Percentiles rank a stretch among this genome's conserved stretches.
Evolutionary conservation across 169 alveolate species (phyloP).

Genomic region (Perkinsus marinus): DNA sequence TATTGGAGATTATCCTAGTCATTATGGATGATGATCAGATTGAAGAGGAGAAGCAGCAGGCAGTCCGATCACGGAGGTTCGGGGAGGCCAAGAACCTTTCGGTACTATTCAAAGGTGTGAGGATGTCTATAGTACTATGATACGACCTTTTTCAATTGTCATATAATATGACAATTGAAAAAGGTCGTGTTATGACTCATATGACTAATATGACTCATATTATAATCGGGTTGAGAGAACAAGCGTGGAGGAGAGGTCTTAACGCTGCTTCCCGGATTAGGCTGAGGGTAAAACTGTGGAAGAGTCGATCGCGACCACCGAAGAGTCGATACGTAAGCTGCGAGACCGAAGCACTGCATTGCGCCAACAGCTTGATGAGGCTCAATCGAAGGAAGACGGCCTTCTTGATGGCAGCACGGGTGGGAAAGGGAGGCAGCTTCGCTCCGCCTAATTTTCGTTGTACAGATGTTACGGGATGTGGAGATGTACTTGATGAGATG

Average conservation of each 20-base stretch:
- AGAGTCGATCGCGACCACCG: not conserved
- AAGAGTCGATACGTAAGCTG: not conserved
- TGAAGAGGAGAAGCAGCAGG: not conserved
- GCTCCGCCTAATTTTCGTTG: not conserved
- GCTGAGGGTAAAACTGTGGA: not conserved
- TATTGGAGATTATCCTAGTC: too few species aligned
- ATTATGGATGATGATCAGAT: not conserved
- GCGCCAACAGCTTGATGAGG: not conserved
- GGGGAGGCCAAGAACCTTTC: not conserved
- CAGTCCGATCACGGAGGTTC: not conserved
- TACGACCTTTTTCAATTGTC: too few species aligned
- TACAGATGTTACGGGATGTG: not conserved
- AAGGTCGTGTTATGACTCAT: not conserved
- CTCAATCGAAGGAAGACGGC: not conserved
- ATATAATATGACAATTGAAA: too few species aligned
- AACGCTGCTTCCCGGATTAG: not conserved
- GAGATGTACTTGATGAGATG: not conserved
- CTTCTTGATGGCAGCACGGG: not conserved
- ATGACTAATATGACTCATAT: too few species aligned
- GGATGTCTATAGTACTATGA: too few species aligned
- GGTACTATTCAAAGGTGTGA: too few species aligned
- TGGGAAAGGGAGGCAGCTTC: not conserved
- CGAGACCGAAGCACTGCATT: not conserved
- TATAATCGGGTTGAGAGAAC: too few species aligned
- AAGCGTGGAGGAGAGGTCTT: not conserved